Percentiles rank a stretch among this genome's conserved stretches.
These are phyloP conservation scores for Colletotrichum higginsianum DNA, from an alignment of 2,329 filamentous ascomycete species.

Conservation along the genomic window DNA sequence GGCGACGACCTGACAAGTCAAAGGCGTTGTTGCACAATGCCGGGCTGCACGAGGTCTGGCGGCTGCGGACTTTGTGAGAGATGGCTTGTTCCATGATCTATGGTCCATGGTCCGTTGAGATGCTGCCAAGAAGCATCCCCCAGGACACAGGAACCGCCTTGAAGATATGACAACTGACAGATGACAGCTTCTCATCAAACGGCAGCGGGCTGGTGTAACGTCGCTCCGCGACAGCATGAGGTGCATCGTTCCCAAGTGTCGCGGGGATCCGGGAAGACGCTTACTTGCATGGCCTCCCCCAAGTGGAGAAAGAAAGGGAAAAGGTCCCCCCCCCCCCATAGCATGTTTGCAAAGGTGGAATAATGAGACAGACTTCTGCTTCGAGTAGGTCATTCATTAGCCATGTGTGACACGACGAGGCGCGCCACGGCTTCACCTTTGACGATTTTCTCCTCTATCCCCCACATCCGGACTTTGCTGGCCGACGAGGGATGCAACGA, in stretches of 20 bases:
- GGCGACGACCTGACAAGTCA: slow-evolving; percentile 21
- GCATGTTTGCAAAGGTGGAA: slow-evolving; percentile 39
- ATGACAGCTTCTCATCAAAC: slow-evolving; percentile 40
- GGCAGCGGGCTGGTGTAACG: slow-evolving; percentile 29
- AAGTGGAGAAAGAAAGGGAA: slow-evolving; percentile 8
- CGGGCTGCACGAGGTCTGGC: slow-evolving; percentile 13
- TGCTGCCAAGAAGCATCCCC: slow-evolving; percentile 17
- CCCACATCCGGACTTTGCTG: slow-evolving; percentile 27
- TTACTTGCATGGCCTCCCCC: slow-evolving; percentile 28
- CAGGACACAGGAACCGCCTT: slow-evolving; percentile 23
- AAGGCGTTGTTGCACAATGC: slow-evolving; percentile 29
- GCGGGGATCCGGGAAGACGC: slow-evolving; percentile 35
- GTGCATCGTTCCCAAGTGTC: slow-evolving; percentile 28
- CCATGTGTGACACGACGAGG: slow-evolving; percentile 20
- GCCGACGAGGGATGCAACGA: slow-evolving; percentile 15
- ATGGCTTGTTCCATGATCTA: slow-evolving; percentile 25
- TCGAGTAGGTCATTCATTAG: slow-evolving; percentile 19
- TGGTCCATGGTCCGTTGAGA: slow-evolving; percentile 27
- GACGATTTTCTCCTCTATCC: slow-evolving; percentile 5
- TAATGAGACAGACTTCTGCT: slow-evolving; percentile 19
- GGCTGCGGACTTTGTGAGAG: slow-evolving; percentile 17
- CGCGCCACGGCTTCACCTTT: slow-evolving; percentile 10
- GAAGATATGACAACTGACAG: slow-evolving; percentile 42
- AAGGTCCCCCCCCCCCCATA: slow-evolving; percentile 5
- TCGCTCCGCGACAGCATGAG: slow-evolving; percentile 24